Base-by-base conservation (phyloP, 2,329 filamentous ascomycete genomes). In the Pyrenochaeta sp. region DNA sequence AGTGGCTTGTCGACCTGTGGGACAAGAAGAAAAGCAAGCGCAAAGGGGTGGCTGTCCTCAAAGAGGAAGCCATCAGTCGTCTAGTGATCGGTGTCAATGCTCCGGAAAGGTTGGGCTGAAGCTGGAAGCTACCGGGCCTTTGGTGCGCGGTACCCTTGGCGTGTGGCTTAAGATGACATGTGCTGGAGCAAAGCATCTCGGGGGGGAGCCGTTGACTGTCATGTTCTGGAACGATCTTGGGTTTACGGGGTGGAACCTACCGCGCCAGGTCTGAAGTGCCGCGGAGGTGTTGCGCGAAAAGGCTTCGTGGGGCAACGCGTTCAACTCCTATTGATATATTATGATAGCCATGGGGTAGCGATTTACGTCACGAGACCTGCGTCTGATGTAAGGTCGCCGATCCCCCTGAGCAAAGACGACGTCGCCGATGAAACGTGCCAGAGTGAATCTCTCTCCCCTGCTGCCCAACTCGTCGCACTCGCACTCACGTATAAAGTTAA, bases 1-100 rank as follows among this genome's bases (percentile, higher is more conserved):
- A 68, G 27, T 69, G 66, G 60, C 62, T 68, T 12, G 47, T 49
- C 7, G 62, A 61, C 6, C 21, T 62, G 31, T 63, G 64, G 61
- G 56, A 61, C 30, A 62, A 53, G 40, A 64, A 46, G 42, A 66
- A 53, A 51, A 49, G 35, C 46, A 66, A 61, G 52, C 62, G 61
- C 40, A 61, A 61, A 29, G 63, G 64, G 42, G 53, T 63, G 31
- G 58, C 57, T 33, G 41, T 56, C 30, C 55, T 51, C 42, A 42
- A 47, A 14, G 45, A 54, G 15, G 36, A 45, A 21, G 36, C 45
- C 3, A 17, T 53, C 7, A 39, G 18, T 27, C 44, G 41, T 17
- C 36, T 63, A 29, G 56, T 54, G 35, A 48, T 56, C 20, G 45
- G 49, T 2, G 41, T 58, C 32, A 37, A 56, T 29, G 45, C 52